phyloP scores from a whole-genome alignment of 805 yeast species.

The Metschnikowia matae region DNA sequence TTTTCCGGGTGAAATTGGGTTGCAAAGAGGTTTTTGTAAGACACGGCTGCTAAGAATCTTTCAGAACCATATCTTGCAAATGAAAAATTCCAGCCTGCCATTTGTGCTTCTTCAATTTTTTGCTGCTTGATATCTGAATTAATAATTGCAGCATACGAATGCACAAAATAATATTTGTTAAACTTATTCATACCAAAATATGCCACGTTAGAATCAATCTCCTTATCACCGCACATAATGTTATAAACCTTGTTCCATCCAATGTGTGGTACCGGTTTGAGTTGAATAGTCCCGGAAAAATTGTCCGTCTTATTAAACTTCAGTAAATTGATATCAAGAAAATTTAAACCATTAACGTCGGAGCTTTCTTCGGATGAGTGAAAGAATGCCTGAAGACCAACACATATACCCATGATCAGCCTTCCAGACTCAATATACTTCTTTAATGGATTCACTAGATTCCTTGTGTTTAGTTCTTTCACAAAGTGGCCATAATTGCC shows the following conservation, averaged over 20 bases:
- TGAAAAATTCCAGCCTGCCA: constrained; percentile 69
- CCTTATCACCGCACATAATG: constrained; percentile 21
- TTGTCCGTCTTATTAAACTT: constrained; percentile 52
- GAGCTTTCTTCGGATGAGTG: constrained; percentile 72
- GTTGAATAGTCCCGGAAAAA: constrained; percentile 24
- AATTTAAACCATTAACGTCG: constrained; percentile 45
- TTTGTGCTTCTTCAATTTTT: constrained; percentile 24
- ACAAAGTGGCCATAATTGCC: constrained; percentile 97
- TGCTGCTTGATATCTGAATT: constrained; percentile 24
- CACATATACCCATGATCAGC: constrained; percentile 95
- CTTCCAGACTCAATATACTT: constrained; percentile 71
- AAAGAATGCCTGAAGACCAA: constrained; percentile 87
- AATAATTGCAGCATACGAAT: constrained; percentile 83
- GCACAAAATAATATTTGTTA: constrained; percentile 88
- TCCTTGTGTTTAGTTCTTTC: constrained; percentile 55
- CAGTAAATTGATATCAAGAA: constrained; percentile 41
- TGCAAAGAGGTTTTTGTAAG: constrained; percentile 78
- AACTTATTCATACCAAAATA: constrained; percentile 63
- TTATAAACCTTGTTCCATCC: constrained; percentile 77
- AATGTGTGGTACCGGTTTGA: constrained; percentile 90
- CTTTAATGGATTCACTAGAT: constrained; percentile 61
- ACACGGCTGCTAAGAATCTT: constrained; percentile 74
- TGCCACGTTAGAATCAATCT: constrained; percentile 22
- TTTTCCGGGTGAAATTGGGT: constrained; percentile 99
- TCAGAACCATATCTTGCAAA: constrained; percentile 72